Conservation (phyloP, 2,329 filamentous ascomycete genomes). For the Monilinia laxa region DNA sequence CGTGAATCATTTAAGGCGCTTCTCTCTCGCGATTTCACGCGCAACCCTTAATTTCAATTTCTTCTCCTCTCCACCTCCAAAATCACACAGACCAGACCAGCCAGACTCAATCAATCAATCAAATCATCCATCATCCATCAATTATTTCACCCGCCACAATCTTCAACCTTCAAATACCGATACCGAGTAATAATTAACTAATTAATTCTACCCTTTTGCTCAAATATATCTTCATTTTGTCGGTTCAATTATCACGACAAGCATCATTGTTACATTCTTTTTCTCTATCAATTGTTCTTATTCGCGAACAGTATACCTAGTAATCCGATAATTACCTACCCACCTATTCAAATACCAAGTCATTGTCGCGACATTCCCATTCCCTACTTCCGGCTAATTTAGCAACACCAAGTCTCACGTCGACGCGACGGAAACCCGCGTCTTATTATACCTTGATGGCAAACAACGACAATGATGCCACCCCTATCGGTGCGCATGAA, state of each 20-base stretch:
- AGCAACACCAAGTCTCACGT: constrained; percentile 26
- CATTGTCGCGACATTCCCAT: constrained; percentile 22
- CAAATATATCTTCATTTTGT: no score
- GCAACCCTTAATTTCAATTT: background rate
- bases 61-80: background rate
- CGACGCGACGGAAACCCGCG: constrained; percentile 34
- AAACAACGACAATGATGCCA: constrained; percentile 32
- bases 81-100: no score
- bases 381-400: constrained; percentile 26
- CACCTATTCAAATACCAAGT: constrained; percentile 25
- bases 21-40: constrained; percentile 4
- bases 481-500: constrained; percentile 24
- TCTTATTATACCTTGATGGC: constrained; percentile 27
- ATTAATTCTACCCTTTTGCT: no score
- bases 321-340: constrained; percentile 11
- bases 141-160: constrained; percentile 11
- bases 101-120: no score
- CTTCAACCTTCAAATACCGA: background rate
- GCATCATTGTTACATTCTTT: no score
- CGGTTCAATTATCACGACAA: no score
- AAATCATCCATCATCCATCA: no score
- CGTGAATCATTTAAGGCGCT: background rate
- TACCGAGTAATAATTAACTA: no score
- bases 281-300: background rate
- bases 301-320: constrained; percentile 28